Evolutionary conservation across 2,329 filamentous ascomycete genomes (phyloP), one percentile per base, ranked within the genome.

Genomic region (Fusarium dimerum): DNA sequence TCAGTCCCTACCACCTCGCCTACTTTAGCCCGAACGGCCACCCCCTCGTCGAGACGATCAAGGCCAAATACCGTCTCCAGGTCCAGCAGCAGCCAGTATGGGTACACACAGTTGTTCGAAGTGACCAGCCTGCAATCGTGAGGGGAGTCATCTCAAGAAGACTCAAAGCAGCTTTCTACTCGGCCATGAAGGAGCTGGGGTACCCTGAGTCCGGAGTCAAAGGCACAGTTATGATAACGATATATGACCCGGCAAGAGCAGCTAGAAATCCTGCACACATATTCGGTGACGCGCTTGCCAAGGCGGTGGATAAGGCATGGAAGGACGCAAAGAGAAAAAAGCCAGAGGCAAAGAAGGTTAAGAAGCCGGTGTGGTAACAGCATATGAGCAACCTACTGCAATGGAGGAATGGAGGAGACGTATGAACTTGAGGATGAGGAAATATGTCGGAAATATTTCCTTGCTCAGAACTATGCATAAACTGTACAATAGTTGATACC

Each of bases 21-120:
- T 71, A 64, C 50, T 63, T 76, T 17, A 64, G 65, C 6, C 64
- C 68, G 1, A 61, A 62, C 10, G 69, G 67, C 6, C 69, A 75
- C 45, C 66, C 73, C 1, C 52, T 72, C 18, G 51, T 57, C 5
- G 56, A 64, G 2, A 42, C 55, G 30, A 54, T 66, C n/a, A 64
- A 66, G 45, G 45, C 49, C 32, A 57, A 62, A 20, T 71, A 70
- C 50, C 62, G 59, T n/a, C 54, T 50, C 2, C 69, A 64, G 50
- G 17, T 58, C 4, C 46, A 46, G 10, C 55, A 67, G 18, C 52
- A 68, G 39, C 66, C 70, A 30, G 56, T 74, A 15, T 74, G 72
- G 72, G 50, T 72, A 9, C 59, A 68, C 40, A 54, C 62, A 2
- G 61, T 64, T 17, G 29, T 29, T 16, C 32, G 45, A 11, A 50